Evolutionary conservation across 2,329 filamentous ascomycete genomes (phyloP).

Genomic region (Colletotrichum lentis): DNA sequence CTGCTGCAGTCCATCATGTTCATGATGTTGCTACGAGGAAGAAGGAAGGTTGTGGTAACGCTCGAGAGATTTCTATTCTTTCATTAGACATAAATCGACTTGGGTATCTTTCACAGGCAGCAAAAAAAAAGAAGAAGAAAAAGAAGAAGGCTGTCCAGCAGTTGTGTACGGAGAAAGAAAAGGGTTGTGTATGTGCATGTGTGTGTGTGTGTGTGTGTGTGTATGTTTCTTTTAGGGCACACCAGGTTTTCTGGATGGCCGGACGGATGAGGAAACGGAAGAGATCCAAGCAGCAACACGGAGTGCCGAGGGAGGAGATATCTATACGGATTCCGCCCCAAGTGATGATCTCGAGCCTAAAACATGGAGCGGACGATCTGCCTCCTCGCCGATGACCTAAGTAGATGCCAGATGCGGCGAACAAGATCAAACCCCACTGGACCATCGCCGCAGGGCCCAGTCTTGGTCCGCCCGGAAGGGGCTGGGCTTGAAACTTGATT

Average conservation of each 20-base stretch:
- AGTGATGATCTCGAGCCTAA: slow-evolving; percentile 9
- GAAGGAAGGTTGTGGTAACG: too few species aligned
- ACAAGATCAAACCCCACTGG: slow-evolving; percentile 8
- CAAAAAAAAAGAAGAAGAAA: not conserved
- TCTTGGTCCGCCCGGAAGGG: slow-evolving; percentile 2
- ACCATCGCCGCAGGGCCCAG: not conserved
- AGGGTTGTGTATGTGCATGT: too few species aligned
- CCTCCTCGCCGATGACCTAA: not conserved
- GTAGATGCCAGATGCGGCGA: slow-evolving; percentile 6
- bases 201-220: too few species aligned
- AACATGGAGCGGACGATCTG: slow-evolving; percentile 28
- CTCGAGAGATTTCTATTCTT: not conserved
- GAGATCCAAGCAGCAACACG: not conserved
- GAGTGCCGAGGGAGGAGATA: slow-evolving; percentile 11
- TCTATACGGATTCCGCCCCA: slow-evolving; percentile 5
- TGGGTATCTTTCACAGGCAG: slow-evolving; percentile 11
- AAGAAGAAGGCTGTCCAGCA: slow-evolving; percentile 9
- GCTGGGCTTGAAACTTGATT: not conserved
- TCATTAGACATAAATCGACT: slow-evolving; percentile 3
- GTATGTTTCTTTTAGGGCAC: not conserved
- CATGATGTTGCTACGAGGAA: not conserved
- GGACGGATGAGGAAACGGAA: slow-evolving; percentile 9
- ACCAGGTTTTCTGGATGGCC: not conserved
- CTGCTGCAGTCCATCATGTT: slow-evolving; percentile 15
- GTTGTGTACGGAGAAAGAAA: slow-evolving; percentile 3